Conservation (phyloP, 2,329 filamentous ascomycete species). For the Colletotrichum brevisporum region DNA sequence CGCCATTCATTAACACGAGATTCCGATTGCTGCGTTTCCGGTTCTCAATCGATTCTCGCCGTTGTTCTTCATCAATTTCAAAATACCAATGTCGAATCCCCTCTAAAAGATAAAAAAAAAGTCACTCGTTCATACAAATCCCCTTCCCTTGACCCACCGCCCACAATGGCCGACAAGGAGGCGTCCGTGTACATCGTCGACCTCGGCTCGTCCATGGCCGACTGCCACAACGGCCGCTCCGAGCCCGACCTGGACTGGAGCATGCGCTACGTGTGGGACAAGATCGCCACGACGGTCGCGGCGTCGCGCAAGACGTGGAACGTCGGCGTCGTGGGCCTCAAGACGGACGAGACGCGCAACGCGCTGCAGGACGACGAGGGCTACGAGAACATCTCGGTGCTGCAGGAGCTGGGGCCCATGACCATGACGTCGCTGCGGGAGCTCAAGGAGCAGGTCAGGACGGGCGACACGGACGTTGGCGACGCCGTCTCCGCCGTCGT, state of each 20-base stretch:
- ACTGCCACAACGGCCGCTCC: slow-evolving; percentile 76
- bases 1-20: slow-evolving; percentile 14
- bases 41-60: not conserved
- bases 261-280: slow-evolving; percentile 96
- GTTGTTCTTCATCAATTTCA: not conserved
- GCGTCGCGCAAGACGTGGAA: slow-evolving; percentile 77
- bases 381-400: slow-evolving; percentile 85
- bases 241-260: slow-evolving; percentile 90
- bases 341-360: slow-evolving; percentile 84
- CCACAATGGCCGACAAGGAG: slow-evolving; percentile 90
- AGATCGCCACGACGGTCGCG: slow-evolving; percentile 78
- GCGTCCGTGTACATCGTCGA: slow-evolving; percentile 94
- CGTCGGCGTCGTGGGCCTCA: slow-evolving; percentile 84
- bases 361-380: slow-evolving; percentile 76
- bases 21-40: not conserved
- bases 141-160: too few species aligned
- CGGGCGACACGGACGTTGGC: slow-evolving; percentile 77
- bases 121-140: not conserved
- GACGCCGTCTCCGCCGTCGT: slow-evolving; percentile 92
- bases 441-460: slow-evolving; percentile 74
- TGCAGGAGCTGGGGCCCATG: slow-evolving; percentile 76
- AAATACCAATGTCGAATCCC: not conserved
- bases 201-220: slow-evolving; percentile 86
- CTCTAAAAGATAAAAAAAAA: not conserved
- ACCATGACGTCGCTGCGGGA: slow-evolving; percentile 77